phyloP scores from a whole-genome alignment of 768 basidiomycete genomes.

The Kondoa subrosea region DNA sequence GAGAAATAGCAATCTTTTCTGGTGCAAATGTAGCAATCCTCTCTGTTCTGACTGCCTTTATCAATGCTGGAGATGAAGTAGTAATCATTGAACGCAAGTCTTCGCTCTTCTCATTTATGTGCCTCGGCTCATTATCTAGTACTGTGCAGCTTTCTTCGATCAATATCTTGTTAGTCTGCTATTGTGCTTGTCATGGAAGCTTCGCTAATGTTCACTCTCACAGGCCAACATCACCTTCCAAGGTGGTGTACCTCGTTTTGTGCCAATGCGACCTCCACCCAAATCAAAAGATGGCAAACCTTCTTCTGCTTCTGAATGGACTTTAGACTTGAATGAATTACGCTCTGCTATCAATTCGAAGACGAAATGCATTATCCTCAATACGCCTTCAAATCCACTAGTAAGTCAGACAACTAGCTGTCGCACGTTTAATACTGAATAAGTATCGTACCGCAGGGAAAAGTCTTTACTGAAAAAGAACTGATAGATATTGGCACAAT shows the following conservation, averaged over 20 bases:
- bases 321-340: constrained; percentile 71
- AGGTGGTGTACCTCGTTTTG: constrained; percentile 55
- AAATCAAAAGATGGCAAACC: constrained; percentile 33
- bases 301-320: constrained; percentile 62
- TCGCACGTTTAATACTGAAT: constrained; percentile 1
- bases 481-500: constrained; percentile 68
- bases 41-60: constrained; percentile 55
- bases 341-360: constrained; percentile 69
- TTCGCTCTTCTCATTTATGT: no score
- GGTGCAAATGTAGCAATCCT: constrained; percentile 29
- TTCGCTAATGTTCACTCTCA: background rate
- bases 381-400: background rate
- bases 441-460: constrained; percentile 95
- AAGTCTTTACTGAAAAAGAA: constrained; percentile 68
- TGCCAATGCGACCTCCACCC: constrained; percentile 79
- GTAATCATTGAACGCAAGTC: constrained; percentile 72
- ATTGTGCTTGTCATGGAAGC: background rate
- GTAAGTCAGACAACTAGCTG: constrained; percentile 39
- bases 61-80: constrained; percentile 85
- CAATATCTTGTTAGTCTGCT: constrained; percentile 24
- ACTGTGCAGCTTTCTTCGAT: constrained; percentile 15
- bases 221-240: background rate
- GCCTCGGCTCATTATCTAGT: background rate
- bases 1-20: constrained; percentile 82
- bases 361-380: constrained; percentile 48